Evolutionary conservation across 1,139 yeast genomes (phyloP).

Genomic region (Geotrichum histeridarum): DNA sequence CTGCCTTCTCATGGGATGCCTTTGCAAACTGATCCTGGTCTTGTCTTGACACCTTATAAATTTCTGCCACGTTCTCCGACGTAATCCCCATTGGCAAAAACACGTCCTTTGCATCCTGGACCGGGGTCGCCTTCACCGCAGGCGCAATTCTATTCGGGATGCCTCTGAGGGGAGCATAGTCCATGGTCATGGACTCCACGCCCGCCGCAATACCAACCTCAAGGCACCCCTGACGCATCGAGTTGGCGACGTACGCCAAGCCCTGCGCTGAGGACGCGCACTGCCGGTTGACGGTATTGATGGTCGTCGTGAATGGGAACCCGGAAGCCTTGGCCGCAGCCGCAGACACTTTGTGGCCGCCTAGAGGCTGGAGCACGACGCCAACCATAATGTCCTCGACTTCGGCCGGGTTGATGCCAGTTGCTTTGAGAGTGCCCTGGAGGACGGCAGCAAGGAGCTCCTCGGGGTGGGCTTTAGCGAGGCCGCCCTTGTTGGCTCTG

Average conservation of each 20-base stretch:
- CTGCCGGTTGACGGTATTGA: slow-evolving; percentile 42
- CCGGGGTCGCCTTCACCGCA: slow-evolving; percentile 27
- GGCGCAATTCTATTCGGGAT: slow-evolving; percentile 36
- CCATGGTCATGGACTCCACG: slow-evolving; percentile 45
- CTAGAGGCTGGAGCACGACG: slow-evolving; percentile 37
- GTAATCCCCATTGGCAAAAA: slow-evolving; percentile 43
- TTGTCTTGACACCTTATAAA: slow-evolving; percentile 33
- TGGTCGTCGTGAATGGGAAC: slow-evolving; percentile 40
- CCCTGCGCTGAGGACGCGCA: slow-evolving; percentile 45
- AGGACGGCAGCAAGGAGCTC: slow-evolving; percentile 38
- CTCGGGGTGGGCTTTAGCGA: slow-evolving; percentile 40
- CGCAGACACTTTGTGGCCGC: slow-evolving; percentile 39
- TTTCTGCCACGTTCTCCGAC: slow-evolving; percentile 38
- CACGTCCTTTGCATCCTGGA: slow-evolving; percentile 36
- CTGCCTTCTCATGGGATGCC: slow-evolving; percentile 40
- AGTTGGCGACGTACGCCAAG: slow-evolving; percentile 37
- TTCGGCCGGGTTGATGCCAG: slow-evolving; percentile 33
- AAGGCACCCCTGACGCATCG: slow-evolving; percentile 35
- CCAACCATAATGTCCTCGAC: slow-evolving; percentile 39
- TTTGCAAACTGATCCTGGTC: slow-evolving; percentile 42
- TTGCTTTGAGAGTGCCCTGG: slow-evolving; percentile 34
- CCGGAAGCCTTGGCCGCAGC: slow-evolving; percentile 38
- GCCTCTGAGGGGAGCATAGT: slow-evolving; percentile 43
- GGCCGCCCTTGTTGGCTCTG: slow-evolving; percentile 40
- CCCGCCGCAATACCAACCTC: slow-evolving; percentile 43